phyloP scores from a whole-genome alignment of 148 eudicot genomes.

The Arbutus unedo region DNA sequence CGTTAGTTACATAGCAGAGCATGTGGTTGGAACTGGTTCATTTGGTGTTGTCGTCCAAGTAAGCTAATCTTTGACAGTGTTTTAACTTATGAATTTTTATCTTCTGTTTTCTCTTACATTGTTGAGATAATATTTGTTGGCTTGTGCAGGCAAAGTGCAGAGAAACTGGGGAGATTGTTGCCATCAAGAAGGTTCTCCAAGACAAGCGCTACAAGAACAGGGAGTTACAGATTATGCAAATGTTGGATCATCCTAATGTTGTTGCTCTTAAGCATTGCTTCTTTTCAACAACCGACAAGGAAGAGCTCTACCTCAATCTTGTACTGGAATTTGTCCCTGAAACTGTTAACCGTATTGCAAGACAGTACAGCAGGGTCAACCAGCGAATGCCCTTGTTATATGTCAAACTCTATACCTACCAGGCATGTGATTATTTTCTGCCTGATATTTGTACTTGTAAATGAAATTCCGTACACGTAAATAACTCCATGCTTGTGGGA shows the following conservation, averaged over 20 bases:
- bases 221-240: conserved; percentile 97
- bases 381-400: conserved; percentile 88
- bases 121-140: neutral
- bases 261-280: conserved; percentile 95
- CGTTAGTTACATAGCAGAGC: conserved; percentile 90
- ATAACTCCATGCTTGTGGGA: neutral
- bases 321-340: conserved; percentile 98
- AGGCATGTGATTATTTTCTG: conserved; percentile 41
- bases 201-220: conserved; percentile 99
- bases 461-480: neutral
- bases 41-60: conserved; percentile 99
- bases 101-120: conserved; percentile 10
- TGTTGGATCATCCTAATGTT: conserved; percentile 97
- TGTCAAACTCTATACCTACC: conserved; percentile 92
- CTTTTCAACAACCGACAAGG: conserved; percentile 87
- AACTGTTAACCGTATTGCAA: conserved; percentile 88
- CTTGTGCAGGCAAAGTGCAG: conserved; percentile 85
- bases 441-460: neutral
- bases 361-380: conserved; percentile 86
- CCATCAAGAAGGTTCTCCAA: conserved; percentile 98
- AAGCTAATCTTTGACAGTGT: conserved; percentile 18
- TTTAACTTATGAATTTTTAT: neutral
- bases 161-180: conserved; percentile 97
- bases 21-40: conserved; percentile 98
- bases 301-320: conserved; percentile 94